A percentile compares a stretch with the other conserved stretches of the same genome.
Conservation (phyloP, 768 basidiomycete genomes). For the Filobasidium wieringae region DNA sequence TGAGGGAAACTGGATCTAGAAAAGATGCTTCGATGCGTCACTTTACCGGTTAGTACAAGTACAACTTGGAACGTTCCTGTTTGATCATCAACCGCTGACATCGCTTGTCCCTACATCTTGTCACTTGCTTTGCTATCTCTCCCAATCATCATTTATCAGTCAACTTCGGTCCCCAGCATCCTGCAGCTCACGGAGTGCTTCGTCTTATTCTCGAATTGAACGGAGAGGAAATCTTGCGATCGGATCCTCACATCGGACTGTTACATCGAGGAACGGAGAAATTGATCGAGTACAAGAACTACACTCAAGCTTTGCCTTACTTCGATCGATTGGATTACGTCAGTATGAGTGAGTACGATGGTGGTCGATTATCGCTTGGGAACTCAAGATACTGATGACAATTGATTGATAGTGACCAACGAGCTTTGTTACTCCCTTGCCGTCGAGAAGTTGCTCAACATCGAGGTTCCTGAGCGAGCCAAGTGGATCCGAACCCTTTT, state of each 20-base stretch:
- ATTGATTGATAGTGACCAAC: conserved; percentile 70
- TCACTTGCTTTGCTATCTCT: background rate
- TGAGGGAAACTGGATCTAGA: conserved; percentile 59
- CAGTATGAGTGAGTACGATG: conserved; percentile 75
- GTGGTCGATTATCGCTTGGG: background rate
- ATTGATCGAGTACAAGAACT: conserved; percentile 97
- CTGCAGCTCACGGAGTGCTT: conserved; percentile 95
- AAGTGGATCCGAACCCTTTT: conserved; percentile 97
- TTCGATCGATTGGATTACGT: conserved; percentile 99
- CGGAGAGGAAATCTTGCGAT: conserved; percentile 53
- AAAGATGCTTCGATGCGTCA: conserved; percentile 76
- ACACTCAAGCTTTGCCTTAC: conserved; percentile 92
- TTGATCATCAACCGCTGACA: background rate
- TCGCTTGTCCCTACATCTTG: background rate
- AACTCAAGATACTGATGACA: background rate
- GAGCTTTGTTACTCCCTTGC: conserved; percentile 94
- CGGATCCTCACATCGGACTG: conserved; percentile 67
- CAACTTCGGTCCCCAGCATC: conserved; percentile 97
- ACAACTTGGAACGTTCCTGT: conserved; percentile 1
- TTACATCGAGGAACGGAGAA: conserved; percentile 97
- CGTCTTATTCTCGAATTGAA: conserved; percentile 95
- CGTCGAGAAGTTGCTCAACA: conserved; percentile 94
- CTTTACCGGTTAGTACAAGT: conserved; percentile 62
- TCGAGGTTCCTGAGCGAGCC: conserved; percentile 89
- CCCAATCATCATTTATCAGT: conserved; percentile 44